Percentiles rank a stretch among this genome's conserved stretches.
These are phyloP conservation scores for Suillus weaverae DNA, from an alignment of 768 basidiomycete genomes.

Conservation along the genomic window DNA sequence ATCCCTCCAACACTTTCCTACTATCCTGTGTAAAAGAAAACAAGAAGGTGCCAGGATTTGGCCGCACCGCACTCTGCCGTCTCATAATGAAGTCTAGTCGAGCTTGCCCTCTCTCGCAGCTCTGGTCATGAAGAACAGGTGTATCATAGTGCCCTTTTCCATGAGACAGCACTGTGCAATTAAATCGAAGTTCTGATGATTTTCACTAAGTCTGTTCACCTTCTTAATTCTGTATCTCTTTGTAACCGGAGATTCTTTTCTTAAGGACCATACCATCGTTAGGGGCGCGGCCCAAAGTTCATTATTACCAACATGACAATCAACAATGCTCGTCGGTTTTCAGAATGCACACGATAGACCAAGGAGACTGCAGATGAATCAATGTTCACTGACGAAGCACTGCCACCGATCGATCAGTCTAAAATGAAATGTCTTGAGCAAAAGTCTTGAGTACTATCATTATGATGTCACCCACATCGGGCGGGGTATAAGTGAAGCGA, in stretches of 20 bases:
- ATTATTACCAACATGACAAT: conserved; percentile 21
- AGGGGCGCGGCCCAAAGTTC: conserved; percentile 19
- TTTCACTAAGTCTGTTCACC: conserved; percentile 53
- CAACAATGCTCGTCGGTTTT: conserved; percentile 20
- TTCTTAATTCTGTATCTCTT: neutral
- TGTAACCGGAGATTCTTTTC: neutral
- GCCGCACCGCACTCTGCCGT: conserved; percentile 57
- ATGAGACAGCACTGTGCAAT: neutral
- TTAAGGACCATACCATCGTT: conserved; percentile 27
- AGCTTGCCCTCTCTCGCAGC: conserved; percentile 70
- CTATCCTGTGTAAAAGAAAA: conserved; percentile 46
- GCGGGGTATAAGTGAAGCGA: neutral
- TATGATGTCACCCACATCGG: neutral
- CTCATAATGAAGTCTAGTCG: conserved; percentile 44
- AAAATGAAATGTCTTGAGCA: neutral
- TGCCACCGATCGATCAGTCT: conserved; percentile 2
- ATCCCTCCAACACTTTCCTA: conserved; percentile 38
- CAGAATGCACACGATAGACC: conserved; percentile 20
- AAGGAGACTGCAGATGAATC: too few relatives aligned
- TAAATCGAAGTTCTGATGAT: conserved; percentile 62
- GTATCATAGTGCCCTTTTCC: conserved; percentile 13
- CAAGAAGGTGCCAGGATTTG: conserved; percentile 42
- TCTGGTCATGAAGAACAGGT: conserved; percentile 87
- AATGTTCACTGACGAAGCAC: conserved; percentile 10
- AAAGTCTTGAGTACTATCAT: neutral